Base-by-base conservation (phyloP, 1,284 basidiomycete species). In the Phellinidium pouzarii region DNA sequence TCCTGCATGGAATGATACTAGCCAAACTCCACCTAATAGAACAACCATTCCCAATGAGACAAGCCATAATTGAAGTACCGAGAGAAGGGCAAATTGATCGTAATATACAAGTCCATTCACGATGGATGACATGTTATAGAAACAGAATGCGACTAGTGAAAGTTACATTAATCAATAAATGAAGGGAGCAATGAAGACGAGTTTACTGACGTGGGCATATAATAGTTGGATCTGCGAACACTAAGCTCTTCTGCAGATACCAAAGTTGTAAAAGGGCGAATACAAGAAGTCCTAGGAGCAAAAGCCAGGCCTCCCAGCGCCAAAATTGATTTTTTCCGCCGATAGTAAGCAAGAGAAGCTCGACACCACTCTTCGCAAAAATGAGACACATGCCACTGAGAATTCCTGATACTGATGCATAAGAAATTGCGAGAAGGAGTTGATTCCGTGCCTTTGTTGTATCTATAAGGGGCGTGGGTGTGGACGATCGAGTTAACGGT, bases 291-390 rank as follows among this genome's bases (percentile, higher is more conserved):
- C 84, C 79, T 22, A 82, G 67, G 4, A 92, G 70, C n/a, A 94
- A 75, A 14, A 82, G 67, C 89, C 91, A 94, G 1, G 85, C 74
- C 68, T 92, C 78, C 84, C 87, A 90, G 47, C 81, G 73, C 73
- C 81, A 84, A 64, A 97, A 96, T 65, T 98, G 93, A 64, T 95
- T 96, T 42, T 85, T 69, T 3, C 87, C 87, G 5, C 76, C 71
- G 31, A 95, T 65, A 0, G 92, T 93, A 25, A 94, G 71, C 56
- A 97, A 72, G 7, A 97, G 74, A 7, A 98, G 75, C 68, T 96
- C 93, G 8, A 96, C 89, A 2, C 91, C 93, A 49, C 90, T 91
- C 72, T 98, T 98, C 29, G 94, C 94, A 56, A 97, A 89, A 4
- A 98, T 74, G 37, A 98, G 73, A 63, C 93, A 96, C 77, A 96